Evolutionary conservation across 139 green algal species (phyloP).

Genomic region (Picochlorum costavermella): DNA sequence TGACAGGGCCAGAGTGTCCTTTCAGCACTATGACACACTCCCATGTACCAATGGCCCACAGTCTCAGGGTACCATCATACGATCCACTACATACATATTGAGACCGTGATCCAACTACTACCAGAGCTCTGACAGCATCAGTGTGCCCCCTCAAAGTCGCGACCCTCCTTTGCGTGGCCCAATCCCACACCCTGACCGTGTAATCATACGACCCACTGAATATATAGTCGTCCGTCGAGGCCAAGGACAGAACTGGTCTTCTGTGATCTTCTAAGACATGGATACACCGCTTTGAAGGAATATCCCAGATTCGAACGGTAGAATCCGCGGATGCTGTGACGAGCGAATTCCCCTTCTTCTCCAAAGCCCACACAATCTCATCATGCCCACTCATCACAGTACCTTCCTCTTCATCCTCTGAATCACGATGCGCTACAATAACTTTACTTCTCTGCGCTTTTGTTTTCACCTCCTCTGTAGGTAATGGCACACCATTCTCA

Average conservation of each 20-base stretch:
- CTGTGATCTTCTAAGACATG: conserved; percentile 85
- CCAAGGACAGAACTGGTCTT: conserved; percentile 82
- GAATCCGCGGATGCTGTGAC: conserved; percentile 86
- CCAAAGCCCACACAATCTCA: conserved; percentile 92
- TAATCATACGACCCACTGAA: conserved; percentile 91
- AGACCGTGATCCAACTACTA: conserved; percentile 34
- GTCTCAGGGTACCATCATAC: conserved; percentile 69
- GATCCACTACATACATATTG: conserved; percentile 61
- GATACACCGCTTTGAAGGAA: conserved; percentile 32
- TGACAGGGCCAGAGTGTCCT: conserved; percentile 77
- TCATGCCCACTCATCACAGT: conserved; percentile 86
- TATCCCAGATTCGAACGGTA: conserved; percentile 88
- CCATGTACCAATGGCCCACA: conserved; percentile 75
- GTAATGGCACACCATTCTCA: conserved; percentile 37
- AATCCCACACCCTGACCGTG: conserved; percentile 81
- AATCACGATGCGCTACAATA: conserved; percentile 4
- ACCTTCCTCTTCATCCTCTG: conserved; percentile 1
- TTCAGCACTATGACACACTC: conserved; percentile 58
- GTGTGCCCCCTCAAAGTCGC: conserved; percentile 75
- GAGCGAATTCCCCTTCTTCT: conserved; percentile 56
- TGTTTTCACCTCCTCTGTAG: conserved; percentile 24
- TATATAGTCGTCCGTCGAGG: conserved; percentile 57
- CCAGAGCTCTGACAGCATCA: conserved; percentile 78
- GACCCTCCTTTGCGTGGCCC: conserved; percentile 57
- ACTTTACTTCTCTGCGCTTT: conserved; percentile 33